A percentile compares a stretch with the other conserved stretches of the same genome.
These are phyloP conservation scores for Sphenostylis stenocarpa DNA, from an alignment of 306 rosid genomes.

Conservation along the genomic window DNA sequence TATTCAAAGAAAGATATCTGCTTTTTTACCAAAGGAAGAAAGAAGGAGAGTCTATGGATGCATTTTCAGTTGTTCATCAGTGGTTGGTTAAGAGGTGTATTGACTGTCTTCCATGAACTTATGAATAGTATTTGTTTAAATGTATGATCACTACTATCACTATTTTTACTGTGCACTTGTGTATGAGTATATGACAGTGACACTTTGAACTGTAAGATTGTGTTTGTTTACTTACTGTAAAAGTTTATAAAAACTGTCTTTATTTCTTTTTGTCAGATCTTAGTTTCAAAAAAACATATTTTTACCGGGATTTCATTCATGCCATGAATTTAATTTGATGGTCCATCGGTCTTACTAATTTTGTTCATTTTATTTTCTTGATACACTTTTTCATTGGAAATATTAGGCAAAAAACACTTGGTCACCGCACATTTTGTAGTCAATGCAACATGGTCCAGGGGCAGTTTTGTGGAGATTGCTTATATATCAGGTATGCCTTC, in stretches of 20 bases:
- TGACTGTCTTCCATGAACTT: conserved; percentile 29
- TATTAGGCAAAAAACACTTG: conserved; percentile 87
- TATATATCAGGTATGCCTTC: conserved; percentile 82
- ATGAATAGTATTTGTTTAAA: background rate
- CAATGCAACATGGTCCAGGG: conserved; percentile 75
- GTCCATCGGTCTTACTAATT: conserved; percentile 4
- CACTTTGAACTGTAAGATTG: background rate
- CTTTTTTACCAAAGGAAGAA: too few relatives aligned
- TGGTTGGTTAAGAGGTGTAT: conserved; percentile 2
- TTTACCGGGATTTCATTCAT: background rate
- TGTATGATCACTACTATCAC: background rate
- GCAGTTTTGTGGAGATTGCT: conserved; percentile 97
- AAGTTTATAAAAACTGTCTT: too few relatives aligned
- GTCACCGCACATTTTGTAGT: conserved; percentile 75
- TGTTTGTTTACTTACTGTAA: background rate
- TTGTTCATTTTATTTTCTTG: background rate
- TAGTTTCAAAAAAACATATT: background rate
- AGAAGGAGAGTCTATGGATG: background rate
- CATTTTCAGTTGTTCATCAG: background rate
- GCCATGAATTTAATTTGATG: background rate
- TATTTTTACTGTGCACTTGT: too few relatives aligned
- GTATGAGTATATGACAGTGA: too few relatives aligned
- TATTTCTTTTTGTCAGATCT: background rate
- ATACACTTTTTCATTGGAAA: conserved; percentile 25
- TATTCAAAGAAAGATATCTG: too few relatives aligned